Conservation (phyloP, 2,329 filamentous ascomycete species). For the Exophiala dermatitidis region DNA sequence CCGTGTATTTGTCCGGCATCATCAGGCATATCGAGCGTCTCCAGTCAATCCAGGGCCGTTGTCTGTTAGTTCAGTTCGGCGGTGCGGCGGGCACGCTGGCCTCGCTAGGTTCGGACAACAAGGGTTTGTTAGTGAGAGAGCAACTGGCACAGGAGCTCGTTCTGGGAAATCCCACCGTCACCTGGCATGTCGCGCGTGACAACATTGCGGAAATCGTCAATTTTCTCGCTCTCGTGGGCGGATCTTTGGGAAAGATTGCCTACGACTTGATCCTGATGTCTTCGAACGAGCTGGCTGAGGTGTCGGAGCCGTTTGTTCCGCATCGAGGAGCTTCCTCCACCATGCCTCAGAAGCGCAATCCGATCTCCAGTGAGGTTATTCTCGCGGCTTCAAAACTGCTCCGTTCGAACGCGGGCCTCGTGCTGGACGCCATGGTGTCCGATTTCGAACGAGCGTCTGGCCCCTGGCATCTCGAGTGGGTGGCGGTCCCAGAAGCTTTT, state of each 20-base stretch:
- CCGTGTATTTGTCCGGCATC: slow-evolving; percentile 48
- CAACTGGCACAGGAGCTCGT: slow-evolving; percentile 45
- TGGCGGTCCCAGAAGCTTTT: slow-evolving; percentile 49
- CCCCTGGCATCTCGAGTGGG: slow-evolving; percentile 55
- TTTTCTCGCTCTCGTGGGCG: slow-evolving; percentile 48
- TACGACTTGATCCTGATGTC: slow-evolving; percentile 53
- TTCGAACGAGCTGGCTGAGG: slow-evolving; percentile 50
- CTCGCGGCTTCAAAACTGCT: slow-evolving; percentile 50
- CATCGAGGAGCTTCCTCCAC: slow-evolving; percentile 50
- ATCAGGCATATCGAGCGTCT: slow-evolving; percentile 45
- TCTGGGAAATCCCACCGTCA: slow-evolving; percentile 46
- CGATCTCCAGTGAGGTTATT: slow-evolving; percentile 52
- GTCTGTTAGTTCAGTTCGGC: slow-evolving; percentile 50
- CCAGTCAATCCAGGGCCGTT: slow-evolving; percentile 40
- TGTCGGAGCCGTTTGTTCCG: slow-evolving; percentile 50
- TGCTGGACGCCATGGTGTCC: slow-evolving; percentile 51
- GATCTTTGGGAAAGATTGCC: slow-evolving; percentile 49
- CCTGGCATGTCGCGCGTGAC: slow-evolving; percentile 53
- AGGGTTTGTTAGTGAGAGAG: slow-evolving; percentile 45
- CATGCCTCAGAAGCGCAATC: slow-evolving; percentile 55
- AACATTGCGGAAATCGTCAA: slow-evolving; percentile 49
- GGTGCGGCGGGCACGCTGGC: slow-evolving; percentile 52
- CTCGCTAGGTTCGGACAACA: slow-evolving; percentile 43
- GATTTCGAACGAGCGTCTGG: slow-evolving; percentile 54
- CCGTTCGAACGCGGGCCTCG: slow-evolving; percentile 46